A percentile compares a stretch with the other conserved stretches of the same genome.
Conservation (phyloP, 1,284 basidiomycete genomes). For the Ustilago crameri region DNA sequence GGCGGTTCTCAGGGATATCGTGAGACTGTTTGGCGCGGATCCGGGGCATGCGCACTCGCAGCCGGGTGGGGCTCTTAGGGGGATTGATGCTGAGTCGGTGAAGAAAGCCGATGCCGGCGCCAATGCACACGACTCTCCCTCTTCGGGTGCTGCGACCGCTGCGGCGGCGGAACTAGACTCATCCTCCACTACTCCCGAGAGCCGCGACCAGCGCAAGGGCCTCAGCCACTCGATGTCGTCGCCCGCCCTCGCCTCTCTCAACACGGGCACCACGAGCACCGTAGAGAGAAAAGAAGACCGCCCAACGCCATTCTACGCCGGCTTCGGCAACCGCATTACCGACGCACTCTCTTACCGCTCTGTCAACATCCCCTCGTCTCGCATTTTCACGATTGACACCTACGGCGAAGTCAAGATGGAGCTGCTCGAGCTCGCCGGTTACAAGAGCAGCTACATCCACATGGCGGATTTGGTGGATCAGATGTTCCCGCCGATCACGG, state of each 20-base stretch:
- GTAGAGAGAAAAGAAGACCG: slow-evolving; percentile 55
- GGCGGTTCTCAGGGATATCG: slow-evolving; percentile 97
- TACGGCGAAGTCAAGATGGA: slow-evolving; percentile 97
- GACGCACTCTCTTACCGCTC: slow-evolving; percentile 96
- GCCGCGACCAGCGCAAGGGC: no score
- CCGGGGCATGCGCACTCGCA: slow-evolving; percentile 26
- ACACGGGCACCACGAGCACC: slow-evolving; percentile 3
- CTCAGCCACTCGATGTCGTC: not conserved
- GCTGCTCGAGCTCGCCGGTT: slow-evolving; percentile 90
- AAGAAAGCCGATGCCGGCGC: slow-evolving; percentile 14
- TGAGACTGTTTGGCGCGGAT: slow-evolving; percentile 82
- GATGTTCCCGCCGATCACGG: slow-evolving; percentile 92
- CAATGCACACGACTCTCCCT: slow-evolving; percentile 12
- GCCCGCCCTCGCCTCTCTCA: slow-evolving; percentile 6
- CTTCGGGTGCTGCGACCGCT: slow-evolving; percentile 32
- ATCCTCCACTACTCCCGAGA: no score
- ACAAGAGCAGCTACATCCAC: slow-evolving; percentile 95
- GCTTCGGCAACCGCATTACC: slow-evolving; percentile 98
- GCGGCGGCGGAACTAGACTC: not conserved
- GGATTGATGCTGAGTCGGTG: slow-evolving; percentile 9
- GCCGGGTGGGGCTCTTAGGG: slow-evolving; percentile 23
- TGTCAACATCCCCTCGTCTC: slow-evolving; percentile 91
- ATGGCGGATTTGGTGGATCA: slow-evolving; percentile 99
- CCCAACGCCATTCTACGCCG: slow-evolving; percentile 85
- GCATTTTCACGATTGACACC: slow-evolving; percentile 98